phyloP scores from a whole-genome alignment of 83 land plant species.

The Picea abies region DNA sequence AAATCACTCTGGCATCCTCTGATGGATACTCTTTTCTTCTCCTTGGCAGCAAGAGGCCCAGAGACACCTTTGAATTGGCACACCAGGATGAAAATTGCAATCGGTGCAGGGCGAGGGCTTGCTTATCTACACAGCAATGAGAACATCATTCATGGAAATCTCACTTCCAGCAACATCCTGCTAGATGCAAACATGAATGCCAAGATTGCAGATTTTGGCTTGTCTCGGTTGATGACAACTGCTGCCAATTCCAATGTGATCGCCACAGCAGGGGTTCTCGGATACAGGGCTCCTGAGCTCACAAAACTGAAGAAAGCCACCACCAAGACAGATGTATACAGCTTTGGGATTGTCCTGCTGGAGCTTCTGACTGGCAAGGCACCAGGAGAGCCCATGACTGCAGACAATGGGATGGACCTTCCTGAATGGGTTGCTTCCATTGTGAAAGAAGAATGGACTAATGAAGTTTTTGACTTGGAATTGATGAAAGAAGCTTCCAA shows the following conservation, averaged over 20 bases:
- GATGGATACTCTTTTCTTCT: not conserved
- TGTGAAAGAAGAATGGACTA: constrained; percentile 93
- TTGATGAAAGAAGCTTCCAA: constrained; percentile 64
- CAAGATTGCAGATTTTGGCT: constrained; percentile 82
- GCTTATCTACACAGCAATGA: constrained; percentile 65
- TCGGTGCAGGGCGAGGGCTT: constrained; percentile 75
- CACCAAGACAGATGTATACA: constrained; percentile 82
- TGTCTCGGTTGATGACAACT: constrained; percentile 78
- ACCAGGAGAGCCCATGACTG: constrained; percentile 67
- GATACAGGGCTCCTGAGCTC: constrained; percentile 94
- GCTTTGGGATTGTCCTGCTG: constrained; percentile 77
- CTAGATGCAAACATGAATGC: constrained; percentile 63
- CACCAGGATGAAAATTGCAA: constrained; percentile 78
- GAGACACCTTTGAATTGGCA: constrained; percentile 81
- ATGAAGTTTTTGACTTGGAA: constrained; percentile 91
- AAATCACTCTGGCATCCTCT: not conserved
- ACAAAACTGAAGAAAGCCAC: constrained; percentile 87
- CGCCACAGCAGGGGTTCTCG: constrained; percentile 84
- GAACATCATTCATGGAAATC: constrained; percentile 87
- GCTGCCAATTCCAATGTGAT: constrained; percentile 85
- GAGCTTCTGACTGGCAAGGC: constrained; percentile 93
- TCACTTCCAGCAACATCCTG: constrained; percentile 78
- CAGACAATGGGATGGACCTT: constrained; percentile 66
- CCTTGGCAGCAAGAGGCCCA: constrained; percentile 71
- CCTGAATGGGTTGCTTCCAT: constrained; percentile 86